Evolutionary conservation across 257 asterid genomes (phyloP).

Genomic region (Solanum infundibuliforme): DNA sequence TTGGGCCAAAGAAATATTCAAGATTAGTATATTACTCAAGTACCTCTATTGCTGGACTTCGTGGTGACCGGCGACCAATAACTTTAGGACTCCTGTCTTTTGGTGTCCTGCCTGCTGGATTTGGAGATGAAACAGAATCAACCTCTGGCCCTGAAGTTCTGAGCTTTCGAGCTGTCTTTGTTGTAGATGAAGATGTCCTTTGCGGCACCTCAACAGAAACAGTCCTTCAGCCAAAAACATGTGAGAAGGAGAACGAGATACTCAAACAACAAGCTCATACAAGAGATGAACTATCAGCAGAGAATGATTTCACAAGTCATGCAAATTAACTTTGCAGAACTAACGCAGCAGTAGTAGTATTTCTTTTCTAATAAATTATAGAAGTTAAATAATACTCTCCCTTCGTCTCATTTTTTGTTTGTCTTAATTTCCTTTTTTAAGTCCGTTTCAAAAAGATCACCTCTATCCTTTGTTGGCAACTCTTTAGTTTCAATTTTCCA

Average conservation of each 20-base stretch:
- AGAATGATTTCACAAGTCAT: background rate
- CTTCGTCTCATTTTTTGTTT: background rate
- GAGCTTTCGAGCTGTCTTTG: slow-evolving; percentile 47
- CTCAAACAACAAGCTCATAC: background rate
- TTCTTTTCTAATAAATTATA: background rate
- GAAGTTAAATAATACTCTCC: background rate
- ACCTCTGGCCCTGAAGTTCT: slow-evolving; percentile 28
- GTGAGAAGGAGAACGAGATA: background rate
- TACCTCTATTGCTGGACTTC: slow-evolving; percentile 68
- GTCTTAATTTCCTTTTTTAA: background rate
- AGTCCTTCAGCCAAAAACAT: slow-evolving; percentile 21
- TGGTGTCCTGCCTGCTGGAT: slow-evolving; percentile 34
- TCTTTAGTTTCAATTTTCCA: background rate
- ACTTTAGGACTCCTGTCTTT: slow-evolving; percentile 60
- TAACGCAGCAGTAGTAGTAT: background rate
- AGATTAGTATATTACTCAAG: background rate
- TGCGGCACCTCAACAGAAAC: slow-evolving; percentile 45
- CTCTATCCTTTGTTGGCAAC: background rate
- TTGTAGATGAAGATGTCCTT: slow-evolving; percentile 32
- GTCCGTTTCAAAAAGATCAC: background rate
- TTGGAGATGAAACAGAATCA: slow-evolving; percentile 45
- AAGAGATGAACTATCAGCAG: background rate
- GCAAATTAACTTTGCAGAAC: background rate
- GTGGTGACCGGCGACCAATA: slow-evolving; percentile 51
- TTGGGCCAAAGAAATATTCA: background rate